Evolutionary conservation across 2,329 filamentous ascomycete genomes (phyloP).

Genomic region (Aciculosporium take): DNA sequence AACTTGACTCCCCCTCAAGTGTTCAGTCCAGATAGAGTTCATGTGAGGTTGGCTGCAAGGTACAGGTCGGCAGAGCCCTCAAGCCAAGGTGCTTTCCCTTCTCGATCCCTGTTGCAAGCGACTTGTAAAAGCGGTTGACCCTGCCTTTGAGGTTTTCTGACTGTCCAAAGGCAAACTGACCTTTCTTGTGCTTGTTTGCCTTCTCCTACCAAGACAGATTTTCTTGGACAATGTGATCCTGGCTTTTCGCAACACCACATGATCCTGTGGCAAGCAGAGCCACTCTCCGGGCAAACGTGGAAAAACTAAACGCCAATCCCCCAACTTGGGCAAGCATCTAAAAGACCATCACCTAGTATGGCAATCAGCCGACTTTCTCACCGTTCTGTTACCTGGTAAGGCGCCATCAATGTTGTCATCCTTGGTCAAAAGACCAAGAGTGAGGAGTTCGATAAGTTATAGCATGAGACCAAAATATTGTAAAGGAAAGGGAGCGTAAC

Average conservation of each 20-base stretch:
- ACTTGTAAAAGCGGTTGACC: not conserved
- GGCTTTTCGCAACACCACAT: not conserved
- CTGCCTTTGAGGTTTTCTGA: not conserved
- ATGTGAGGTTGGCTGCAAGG: constrained; percentile 1
- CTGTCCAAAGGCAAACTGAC: not conserved
- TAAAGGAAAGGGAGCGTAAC: not conserved
- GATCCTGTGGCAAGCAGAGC: not conserved
- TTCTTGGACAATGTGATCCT: not conserved
- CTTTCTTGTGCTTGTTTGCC: not conserved
- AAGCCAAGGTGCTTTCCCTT: not conserved
- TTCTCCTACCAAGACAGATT: not conserved
- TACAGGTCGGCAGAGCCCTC: not conserved
- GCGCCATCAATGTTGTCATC: not conserved
- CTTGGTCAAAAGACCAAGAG: not conserved
- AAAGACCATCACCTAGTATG: not conserved
- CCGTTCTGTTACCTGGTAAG: not conserved
- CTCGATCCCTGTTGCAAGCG: not conserved
- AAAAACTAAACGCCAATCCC: not conserved
- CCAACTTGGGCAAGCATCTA: not conserved
- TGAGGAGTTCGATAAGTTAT: not conserved
- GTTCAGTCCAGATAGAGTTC: not conserved
- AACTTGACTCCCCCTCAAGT: not conserved
- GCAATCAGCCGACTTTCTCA: not conserved
- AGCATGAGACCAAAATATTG: not conserved
- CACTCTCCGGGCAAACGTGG: not conserved